phyloP scores from a whole-genome alignment of 2,329 filamentous ascomycete species.

The Talaromyces verruculosus region DNA sequence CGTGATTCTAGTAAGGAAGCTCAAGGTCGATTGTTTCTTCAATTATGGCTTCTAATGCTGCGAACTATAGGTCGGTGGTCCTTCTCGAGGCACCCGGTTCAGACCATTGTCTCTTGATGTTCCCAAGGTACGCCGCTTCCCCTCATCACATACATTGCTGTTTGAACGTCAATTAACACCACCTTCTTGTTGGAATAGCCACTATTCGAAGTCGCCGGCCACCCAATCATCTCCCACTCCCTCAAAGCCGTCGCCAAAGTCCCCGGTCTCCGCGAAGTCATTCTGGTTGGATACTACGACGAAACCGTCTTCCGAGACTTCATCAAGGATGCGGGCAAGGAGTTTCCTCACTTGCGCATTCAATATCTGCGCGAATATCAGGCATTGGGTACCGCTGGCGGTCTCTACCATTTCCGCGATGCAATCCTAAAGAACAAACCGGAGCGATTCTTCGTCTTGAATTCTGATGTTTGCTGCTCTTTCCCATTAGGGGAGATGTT shows the following conservation, averaged over 20 bases:
- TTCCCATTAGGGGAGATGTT: conserved; percentile 97
- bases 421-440: conserved; percentile 94
- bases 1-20: conserved; percentile 74
- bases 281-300: conserved; percentile 98
- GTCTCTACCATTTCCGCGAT: conserved; percentile 98
- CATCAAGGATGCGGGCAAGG: conserved; percentile 83
- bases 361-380: conserved; percentile 98
- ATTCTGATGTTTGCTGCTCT: conserved; percentile 97
- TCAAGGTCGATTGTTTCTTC: neutral
- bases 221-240: conserved; percentile 98
- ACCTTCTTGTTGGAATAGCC: conserved; percentile 56
- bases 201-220: conserved; percentile 95
- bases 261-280: conserved; percentile 89
- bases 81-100: conserved; percentile 93
- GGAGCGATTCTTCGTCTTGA: conserved; percentile 94
- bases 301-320: conserved; percentile 96
- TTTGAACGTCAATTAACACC: neutral
- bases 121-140: conserved; percentile 70
- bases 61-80: conserved; percentile 75
- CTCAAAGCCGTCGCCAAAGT: conserved; percentile 88
- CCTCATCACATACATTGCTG: too few relatives aligned
- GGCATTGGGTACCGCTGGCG: conserved; percentile 90
- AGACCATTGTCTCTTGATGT: conserved; percentile 92
- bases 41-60: neutral
- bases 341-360: conserved; percentile 85